Evolutionary conservation across 768 basidiomycete genomes (phyloP), one percentile per base, ranked within the genome.

Genomic region (Boletus patriciae): DNA sequence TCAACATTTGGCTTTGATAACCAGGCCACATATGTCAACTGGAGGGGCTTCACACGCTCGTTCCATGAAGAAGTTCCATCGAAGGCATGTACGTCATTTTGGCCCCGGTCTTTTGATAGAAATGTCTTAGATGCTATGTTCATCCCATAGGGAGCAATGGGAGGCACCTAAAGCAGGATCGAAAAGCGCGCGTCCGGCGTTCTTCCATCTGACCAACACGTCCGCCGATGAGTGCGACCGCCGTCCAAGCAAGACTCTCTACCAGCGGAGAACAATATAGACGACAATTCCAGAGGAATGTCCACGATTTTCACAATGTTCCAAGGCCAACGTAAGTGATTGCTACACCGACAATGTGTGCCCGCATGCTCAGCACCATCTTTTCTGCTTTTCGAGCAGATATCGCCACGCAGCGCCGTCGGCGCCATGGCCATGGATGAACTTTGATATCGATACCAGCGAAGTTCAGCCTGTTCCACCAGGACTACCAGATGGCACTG

Each of bases 351-450:
- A 37, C 16, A 12, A 7, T 6, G 29, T 46, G 21, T 36, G n/a
- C 3, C 15, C 2, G n/a, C 27, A 25, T 29, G 21, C 56, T 56
- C 23, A 62, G 27, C 29, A 3, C 12, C 29, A 3, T 34, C 6
- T 6, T 21, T 25, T 43, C 12, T 48, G 13, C 36, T 46, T 25
- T 42, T 40, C 45, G 49, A 38, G 19, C 42, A 67, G 66, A 52
- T 67, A 69, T 41, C 66, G 76, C 31, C 72, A 77, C 45, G 74
- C 70, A n/a, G 64, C 66, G 4, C 76, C 76, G 16, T 72, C 71
- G 1, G 71, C 71, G 1, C 77, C 76, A 21, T 77, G 76, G 77
- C 77, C 77, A 4, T 77, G 72, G 66, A 66, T 75, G 58, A 61
- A 71, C 48, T 60, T 75, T 33, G 62, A 66, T 49, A 43, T 34